Evolutionary conservation across 805 yeast species (phyloP), one percentile per base, ranked within the genome.

Genomic region (Candida andamanensis): DNA sequence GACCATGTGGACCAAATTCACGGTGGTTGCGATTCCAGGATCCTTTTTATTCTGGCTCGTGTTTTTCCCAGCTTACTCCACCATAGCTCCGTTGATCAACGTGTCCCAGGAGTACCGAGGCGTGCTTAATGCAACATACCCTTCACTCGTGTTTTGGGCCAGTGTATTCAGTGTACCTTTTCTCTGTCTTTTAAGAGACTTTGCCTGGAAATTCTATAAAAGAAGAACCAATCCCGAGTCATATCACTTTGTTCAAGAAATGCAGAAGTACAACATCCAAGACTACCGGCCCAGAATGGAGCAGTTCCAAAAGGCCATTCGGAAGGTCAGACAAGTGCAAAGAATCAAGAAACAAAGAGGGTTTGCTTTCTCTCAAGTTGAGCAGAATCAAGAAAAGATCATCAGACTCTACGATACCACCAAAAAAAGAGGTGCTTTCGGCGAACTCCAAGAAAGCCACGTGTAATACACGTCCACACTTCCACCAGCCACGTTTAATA

Each of bases 311-410:
- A 87, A 83, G 56, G 97, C 97, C 5, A 92, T 92, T 35, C 74
- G 97, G 52, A 92, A 87, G 53, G 97, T 92, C 15, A 80, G 99
- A 59, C 99, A 94, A 59, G 97, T 92, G 23, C 95, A 90, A 58
- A 75, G 99, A 58, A 90, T 92, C 85, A 84, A 94, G 55, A 92
- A 92, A 52, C 98, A 92, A 61, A 79, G 97, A 60, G 99, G 99
- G 5, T 92, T 85, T 68, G 99, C 99, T 2, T 92, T 92, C 50
- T 87, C 97, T 5, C 97, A 92, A 58, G 87, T 84, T 28, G 95
- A 86, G 42, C 95, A 85, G 54, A 95, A 95, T 22, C 96, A 89
- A 60, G 96, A 87, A 44, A 79, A 80, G 51, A 75, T 92, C 39
- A 81, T 92, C 29, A 74, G 97, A 49, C 85, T 94, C 67, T 92